Percentiles rank a stretch among this genome's conserved stretches.
phyloP scores from a whole-genome alignment of 2,329 filamentous ascomycete species.

The Ilyonectria mors-panacis region DNA sequence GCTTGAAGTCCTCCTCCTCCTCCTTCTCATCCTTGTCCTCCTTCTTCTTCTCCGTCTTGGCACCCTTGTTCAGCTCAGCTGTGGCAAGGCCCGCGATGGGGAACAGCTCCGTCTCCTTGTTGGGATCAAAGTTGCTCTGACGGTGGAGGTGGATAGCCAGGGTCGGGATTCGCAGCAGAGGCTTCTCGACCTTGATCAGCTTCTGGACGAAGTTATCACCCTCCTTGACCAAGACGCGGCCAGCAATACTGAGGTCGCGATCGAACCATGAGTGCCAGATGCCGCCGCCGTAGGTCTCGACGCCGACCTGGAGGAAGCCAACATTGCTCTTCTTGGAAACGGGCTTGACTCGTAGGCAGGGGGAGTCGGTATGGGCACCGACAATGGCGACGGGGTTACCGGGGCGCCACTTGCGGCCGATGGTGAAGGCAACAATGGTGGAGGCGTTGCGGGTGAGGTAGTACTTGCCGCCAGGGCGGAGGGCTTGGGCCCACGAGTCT shows the following conservation, averaged over 20 bases:
- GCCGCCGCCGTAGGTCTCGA: conserved; percentile 96
- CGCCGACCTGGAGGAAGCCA: conserved; percentile 93
- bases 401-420: conserved; percentile 91
- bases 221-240: conserved; percentile 85
- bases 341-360: conserved; percentile 92
- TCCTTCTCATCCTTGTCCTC: conserved; percentile 53
- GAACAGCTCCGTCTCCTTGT: conserved; percentile 97
- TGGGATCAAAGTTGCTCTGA: conserved; percentile 88
- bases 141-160: conserved; percentile 95
- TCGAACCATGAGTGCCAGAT: conserved; percentile 99
- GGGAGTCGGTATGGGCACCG: conserved; percentile 96
- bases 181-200: conserved; percentile 90
- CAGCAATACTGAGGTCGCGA: conserved; percentile 91
- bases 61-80: conserved; percentile 87
- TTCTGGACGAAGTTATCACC: conserved; percentile 82
- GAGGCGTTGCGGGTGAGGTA: conserved; percentile 95
- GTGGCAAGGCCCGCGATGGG: conserved; percentile 91
- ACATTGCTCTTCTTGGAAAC: conserved; percentile 89
- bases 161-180: conserved; percentile 92
- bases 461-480: conserved; percentile 93
- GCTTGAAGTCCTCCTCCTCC: conserved; percentile 74
- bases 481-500: conserved; percentile 85
- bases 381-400: conserved; percentile 95
- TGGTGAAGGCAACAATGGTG: conserved; percentile 92
- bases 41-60: conserved; percentile 61